A percentile compares a stretch with the other conserved stretches of the same genome.
phyloP scores from a whole-genome alignment of 2,329 filamentous ascomycete genomes.

The Myrmaecium sp. region DNA sequence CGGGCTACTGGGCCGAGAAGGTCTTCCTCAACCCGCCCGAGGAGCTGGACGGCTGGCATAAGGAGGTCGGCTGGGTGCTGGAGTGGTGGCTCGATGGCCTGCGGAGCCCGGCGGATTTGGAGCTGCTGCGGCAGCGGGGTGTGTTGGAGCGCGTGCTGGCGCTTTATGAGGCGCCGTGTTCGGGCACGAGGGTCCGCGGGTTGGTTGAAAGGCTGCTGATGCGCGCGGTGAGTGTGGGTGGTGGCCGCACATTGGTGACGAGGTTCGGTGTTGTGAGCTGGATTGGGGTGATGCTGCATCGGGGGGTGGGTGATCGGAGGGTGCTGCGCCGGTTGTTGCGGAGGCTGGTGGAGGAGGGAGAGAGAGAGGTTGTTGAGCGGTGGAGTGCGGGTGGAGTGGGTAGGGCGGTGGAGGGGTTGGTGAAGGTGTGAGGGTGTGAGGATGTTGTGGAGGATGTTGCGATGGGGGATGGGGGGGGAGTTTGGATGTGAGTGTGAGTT shows the following conservation, averaged over 20 bases:
- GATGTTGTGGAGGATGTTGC: too few species aligned
- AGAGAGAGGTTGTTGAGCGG: constrained; percentile 43
- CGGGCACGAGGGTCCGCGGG: constrained; percentile 41
- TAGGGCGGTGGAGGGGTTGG: constrained; percentile 14
- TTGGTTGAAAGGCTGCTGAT: constrained; percentile 47
- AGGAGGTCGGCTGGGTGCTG: constrained; percentile 60
- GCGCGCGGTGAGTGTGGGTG: constrained; percentile 49
- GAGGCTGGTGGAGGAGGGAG: constrained; percentile 47
- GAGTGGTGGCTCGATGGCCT: constrained; percentile 52
- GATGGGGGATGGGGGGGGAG: too few species aligned
- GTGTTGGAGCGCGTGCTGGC: constrained; percentile 63
- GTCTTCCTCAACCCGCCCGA: constrained; percentile 59
- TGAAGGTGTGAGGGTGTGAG: constrained; percentile 6
- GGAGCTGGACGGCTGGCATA: constrained; percentile 53
- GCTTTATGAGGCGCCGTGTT: constrained; percentile 49
- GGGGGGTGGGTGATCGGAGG: constrained; percentile 30
- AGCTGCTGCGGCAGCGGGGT: constrained; percentile 39
- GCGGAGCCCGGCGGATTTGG: constrained; percentile 41
- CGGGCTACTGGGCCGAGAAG: constrained; percentile 46
- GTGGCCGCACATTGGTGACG: constrained; percentile 66
- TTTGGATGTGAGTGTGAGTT: too few species aligned
- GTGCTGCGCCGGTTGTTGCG: constrained; percentile 38
- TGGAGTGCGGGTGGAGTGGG: constrained; percentile 44
- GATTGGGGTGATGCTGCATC: constrained; percentile 45
- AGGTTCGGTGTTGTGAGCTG: constrained; percentile 59